Evolutionary conservation across 164 flowering plant species (phyloP).

Genomic region (Sextonia rubra): DNA sequence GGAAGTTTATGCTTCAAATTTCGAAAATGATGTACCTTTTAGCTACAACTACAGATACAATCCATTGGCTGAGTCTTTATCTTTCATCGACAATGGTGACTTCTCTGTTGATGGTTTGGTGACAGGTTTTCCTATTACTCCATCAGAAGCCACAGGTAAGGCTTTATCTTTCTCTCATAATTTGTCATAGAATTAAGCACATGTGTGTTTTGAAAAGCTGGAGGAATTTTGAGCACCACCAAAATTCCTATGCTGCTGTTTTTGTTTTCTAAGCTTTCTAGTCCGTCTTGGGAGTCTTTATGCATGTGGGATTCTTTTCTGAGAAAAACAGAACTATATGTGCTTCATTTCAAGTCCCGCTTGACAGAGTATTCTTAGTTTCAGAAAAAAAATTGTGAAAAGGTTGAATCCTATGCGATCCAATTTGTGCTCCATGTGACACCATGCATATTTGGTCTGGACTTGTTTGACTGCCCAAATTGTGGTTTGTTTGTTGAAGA

Average conservation of each 20-base stretch:
- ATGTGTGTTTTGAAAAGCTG: no score
- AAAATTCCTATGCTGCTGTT: no score
- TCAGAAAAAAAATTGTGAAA: background rate
- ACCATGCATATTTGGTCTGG: background rate
- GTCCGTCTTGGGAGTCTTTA: background rate
- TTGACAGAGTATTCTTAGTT: background rate
- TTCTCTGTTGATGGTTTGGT: conserved; percentile 92
- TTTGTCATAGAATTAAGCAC: no score
- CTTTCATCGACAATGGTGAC: conserved; percentile 63
- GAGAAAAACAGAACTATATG: no score
- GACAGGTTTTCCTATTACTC: conserved; percentile 75
- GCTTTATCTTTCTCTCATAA: background rate
- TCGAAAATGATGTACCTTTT: conserved; percentile 56
- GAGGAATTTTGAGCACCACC: no score
- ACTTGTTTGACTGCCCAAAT: background rate
- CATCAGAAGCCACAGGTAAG: conserved; percentile 68
- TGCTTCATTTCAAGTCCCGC: no score
- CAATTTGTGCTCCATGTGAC: background rate
- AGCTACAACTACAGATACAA: conserved; percentile 79
- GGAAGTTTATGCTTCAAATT: conserved; percentile 72
- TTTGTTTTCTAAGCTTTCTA: no score
- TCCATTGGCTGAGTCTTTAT: conserved; percentile 63
- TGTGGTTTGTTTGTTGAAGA: no score
- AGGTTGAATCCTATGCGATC: background rate
- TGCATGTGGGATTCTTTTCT: background rate